These are phyloP conservation scores for Colletotrichum higginsianum DNA, from an alignment of 2,329 filamentous ascomycete species.

Conservation along the genomic window DNA sequence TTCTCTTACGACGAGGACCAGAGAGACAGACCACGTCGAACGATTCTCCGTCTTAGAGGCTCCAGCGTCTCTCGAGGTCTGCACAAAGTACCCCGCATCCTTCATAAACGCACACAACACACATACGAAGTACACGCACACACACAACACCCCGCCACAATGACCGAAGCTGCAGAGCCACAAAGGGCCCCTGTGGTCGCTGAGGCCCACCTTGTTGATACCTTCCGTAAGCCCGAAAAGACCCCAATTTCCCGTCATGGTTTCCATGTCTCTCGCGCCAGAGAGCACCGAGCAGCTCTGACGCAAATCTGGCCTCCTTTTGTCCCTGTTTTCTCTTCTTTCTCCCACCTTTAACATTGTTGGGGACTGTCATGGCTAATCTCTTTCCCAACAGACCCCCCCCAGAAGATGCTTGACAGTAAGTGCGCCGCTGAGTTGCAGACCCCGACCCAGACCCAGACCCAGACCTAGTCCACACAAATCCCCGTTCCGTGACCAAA, in stretches of 20 bases:
- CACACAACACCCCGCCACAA: slow-evolving; percentile 49
- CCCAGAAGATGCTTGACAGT: slow-evolving; percentile 78
- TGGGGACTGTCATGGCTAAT: slow-evolving; percentile 30
- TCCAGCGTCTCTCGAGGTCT: slow-evolving; percentile 28
- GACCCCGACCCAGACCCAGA: slow-evolving; percentile 24
- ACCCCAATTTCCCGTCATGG: slow-evolving; percentile 29
- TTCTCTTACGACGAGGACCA: slow-evolving; percentile 30
- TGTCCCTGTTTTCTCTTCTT: background rate
- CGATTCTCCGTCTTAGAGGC: slow-evolving; percentile 23
- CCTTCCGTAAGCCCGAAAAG: slow-evolving; percentile 69
- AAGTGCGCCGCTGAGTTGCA: slow-evolving; percentile 54
- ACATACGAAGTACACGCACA: background rate
- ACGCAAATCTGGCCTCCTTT: background rate
- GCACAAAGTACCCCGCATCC: slow-evolving; percentile 42
- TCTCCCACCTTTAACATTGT: slow-evolving; percentile 4
- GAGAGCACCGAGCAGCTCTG: slow-evolving; percentile 10
- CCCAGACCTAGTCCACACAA: slow-evolving; percentile 7
- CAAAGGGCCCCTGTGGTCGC: slow-evolving; percentile 73
- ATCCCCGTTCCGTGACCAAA: slow-evolving; percentile 22
- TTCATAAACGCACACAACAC: slow-evolving; percentile 38
- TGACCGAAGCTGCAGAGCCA: slow-evolving; percentile 60
- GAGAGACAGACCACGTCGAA: slow-evolving; percentile 35
- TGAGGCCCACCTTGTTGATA: slow-evolving; percentile 84
- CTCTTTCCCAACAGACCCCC: slow-evolving; percentile 65
- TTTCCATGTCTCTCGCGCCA: slow-evolving; percentile 11